Percentiles rank a stretch among this genome's conserved stretches.
Evolutionary conservation across 1,284 basidiomycete genomes (phyloP).

Genomic region (Cryptococcus sp.): DNA sequence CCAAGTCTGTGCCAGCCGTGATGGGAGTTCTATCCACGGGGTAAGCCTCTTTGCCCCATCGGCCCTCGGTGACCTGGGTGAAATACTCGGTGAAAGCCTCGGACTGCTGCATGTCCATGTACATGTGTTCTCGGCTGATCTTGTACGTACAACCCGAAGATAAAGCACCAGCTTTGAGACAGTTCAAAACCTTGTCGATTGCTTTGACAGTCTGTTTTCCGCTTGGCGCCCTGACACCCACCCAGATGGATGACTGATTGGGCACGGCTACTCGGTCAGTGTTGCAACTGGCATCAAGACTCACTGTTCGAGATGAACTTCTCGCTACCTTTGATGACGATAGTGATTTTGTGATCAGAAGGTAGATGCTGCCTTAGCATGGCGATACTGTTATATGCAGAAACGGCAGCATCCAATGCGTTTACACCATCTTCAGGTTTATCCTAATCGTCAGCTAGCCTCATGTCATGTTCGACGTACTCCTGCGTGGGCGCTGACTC

Average conservation of each 20-base stretch:
- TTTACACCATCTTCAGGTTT: conserved; percentile 82
- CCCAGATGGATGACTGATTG: conserved; percentile 1
- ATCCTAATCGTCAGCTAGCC: not conserved
- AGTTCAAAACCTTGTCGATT: conserved; percentile 32
- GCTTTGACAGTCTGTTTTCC: conserved; percentile 26
- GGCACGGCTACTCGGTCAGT: not conserved
- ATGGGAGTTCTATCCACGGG: not conserved
- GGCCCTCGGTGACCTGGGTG: conserved; percentile 5
- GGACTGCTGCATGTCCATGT: conserved; percentile 40
- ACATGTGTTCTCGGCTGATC: conserved; percentile 30
- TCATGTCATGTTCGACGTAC: too few species aligned
- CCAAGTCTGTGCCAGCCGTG: conserved; percentile 8
- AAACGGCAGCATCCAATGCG: conserved; percentile 75
- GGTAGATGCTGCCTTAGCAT: conserved; percentile 63
- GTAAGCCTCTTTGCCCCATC: conserved; percentile 8
- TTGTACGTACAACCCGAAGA: conserved; percentile 41
- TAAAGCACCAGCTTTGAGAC: conserved; percentile 44
- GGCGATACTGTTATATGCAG: conserved; percentile 70
- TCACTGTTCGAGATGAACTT: conserved; percentile 21
- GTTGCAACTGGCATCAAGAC: not conserved
- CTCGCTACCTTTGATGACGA: conserved; percentile 34
- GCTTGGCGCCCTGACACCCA: conserved; percentile 37
- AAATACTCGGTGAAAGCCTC: conserved; percentile 15
- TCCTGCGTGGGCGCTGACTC: not conserved
- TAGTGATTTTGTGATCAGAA: not conserved